Base-by-base conservation (phyloP, 177 flowering plant species). In the Tripterygium wilfordii region DNA sequence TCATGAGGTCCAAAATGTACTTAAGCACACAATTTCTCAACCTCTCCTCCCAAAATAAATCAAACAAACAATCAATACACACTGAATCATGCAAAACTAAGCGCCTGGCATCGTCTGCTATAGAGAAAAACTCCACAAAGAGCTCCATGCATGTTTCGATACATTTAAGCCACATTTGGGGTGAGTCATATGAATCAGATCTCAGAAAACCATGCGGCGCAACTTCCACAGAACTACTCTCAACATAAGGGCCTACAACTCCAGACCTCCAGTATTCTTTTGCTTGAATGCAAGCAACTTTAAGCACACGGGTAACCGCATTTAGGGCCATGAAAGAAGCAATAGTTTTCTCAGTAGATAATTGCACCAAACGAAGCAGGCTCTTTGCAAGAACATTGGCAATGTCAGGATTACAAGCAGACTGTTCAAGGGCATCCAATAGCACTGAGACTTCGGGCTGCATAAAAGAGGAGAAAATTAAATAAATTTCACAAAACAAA, bases 381-480 rank as follows among this genome's bases (percentile, higher is more conserved):
- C 87, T 77, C 65, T 74, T 83, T 10, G 69, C 77, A 62, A 90
- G 74, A 62, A 66, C 56, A 48, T 40, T 46, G 24, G 88, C 82
- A 51, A 87, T 67, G 51, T 68, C 78, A 51, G 90, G 79, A 60
- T 81, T 70, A 69, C 85, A 81, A 56, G 85, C 83, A 60, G 79
- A 83, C 32, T 82, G 86, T 60, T 94, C 99, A 52, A 94, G 80
- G 31, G 90, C 77, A 62, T 85, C 97, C 53, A 94, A 48, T 45
- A 94, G 67, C 45, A 62, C 82, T 20, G 92, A 79, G 56, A 86
- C 72, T 64, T 89, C 97, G 25, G 95, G 92, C 99, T 94, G 92
- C 66, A 56, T 74, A 15, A 49, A 55, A 48, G 24, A 45, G 4
- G 20, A 21, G 21, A 23, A 26, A 16, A 18, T 43, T 40, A 33